phyloP scores from a whole-genome alignment of 2,329 filamentous ascomycete genomes.

The Aspergillus fischeri region DNA sequence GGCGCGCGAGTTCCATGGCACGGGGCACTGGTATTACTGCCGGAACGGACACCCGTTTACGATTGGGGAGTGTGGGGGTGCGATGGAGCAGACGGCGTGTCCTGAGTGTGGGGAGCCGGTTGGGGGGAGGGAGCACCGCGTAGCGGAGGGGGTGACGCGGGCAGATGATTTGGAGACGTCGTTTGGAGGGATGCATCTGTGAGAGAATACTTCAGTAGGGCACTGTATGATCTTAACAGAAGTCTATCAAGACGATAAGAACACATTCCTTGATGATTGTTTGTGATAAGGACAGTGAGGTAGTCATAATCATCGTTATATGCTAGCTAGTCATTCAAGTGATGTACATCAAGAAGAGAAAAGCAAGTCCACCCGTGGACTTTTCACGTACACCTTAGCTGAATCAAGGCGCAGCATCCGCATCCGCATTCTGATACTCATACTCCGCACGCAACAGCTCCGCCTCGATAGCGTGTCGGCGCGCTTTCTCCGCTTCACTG shows the following conservation, averaged over 20 bases:
- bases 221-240: no score
- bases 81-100: constrained; percentile 58
- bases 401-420: not conserved
- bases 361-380: not conserved
- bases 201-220: no score
- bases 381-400: not conserved
- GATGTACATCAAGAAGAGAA: not conserved
- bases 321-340: not conserved
- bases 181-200: not conserved
- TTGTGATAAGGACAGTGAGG: not conserved
- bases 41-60: constrained; percentile 50
- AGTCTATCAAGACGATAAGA: no score
- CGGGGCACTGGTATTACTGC: constrained; percentile 48
- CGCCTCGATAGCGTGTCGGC: constrained; percentile 29
- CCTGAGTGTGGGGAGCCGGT: constrained; percentile 58
- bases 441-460: constrained; percentile 22
- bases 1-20: constrained; percentile 47
- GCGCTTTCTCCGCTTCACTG: constrained; percentile 27
- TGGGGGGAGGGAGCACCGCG: constrained; percentile 51
- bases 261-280: no score
- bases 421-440: not conserved
- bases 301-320: not conserved
- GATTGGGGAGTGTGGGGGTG: constrained; percentile 63
- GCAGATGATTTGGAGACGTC: constrained; percentile 52
- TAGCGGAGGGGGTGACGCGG: constrained; percentile 52